Base-by-base conservation (phyloP, 768 basidiomycete genomes). In the Trametes punicea region DNA sequence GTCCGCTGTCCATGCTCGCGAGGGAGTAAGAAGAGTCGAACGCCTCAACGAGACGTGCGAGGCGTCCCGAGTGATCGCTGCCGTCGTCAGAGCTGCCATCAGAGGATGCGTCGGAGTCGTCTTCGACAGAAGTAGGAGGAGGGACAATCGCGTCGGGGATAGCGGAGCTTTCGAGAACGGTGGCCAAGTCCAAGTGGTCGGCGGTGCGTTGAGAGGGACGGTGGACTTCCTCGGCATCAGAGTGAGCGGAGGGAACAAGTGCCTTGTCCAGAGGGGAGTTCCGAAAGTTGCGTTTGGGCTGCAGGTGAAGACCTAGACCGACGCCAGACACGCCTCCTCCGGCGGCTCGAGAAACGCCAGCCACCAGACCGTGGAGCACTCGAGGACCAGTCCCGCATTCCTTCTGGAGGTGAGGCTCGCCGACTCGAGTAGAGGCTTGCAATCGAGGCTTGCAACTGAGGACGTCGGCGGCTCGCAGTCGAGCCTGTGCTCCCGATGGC, bases 11-110 rank as follows among this genome's bases (percentile, higher is more conserved):
- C 26, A 38, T 27, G 34, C 52, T 46, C 7, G 44, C 34, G 26
- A 54, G 26, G 26, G 52, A 46, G 44, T 25, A 46, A 26, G 52
- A 46, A 20, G 52, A 30, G 25, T 54, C 42, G 45, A 46, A 46
- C 42, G 44, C 36, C 25, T 38, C 44, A 26, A 46, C 18, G 13
- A 46, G 34, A 18, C 44, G 52, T 1, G 52, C 42, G 34, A 46
- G 26, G n/a, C 44, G 52, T 21, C 29, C 20, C 26, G 29, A 6
- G 38, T 13, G 16, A 27, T 16, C 6, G 48, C 16, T 4, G 49
- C 27, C 3, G 15, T 8, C 30, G 13, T n/a, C n/a, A 15, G 7
- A 0, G 9, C n/a, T 20, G 50, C 27, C n/a, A 5, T 5, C 15
- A 29, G 18, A 1, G 29, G 40, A 4, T 27, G 15, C 31, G 16